Conservation (phyloP, 176 grass and related monocot species). For the Oryza glaberrima region DNA sequence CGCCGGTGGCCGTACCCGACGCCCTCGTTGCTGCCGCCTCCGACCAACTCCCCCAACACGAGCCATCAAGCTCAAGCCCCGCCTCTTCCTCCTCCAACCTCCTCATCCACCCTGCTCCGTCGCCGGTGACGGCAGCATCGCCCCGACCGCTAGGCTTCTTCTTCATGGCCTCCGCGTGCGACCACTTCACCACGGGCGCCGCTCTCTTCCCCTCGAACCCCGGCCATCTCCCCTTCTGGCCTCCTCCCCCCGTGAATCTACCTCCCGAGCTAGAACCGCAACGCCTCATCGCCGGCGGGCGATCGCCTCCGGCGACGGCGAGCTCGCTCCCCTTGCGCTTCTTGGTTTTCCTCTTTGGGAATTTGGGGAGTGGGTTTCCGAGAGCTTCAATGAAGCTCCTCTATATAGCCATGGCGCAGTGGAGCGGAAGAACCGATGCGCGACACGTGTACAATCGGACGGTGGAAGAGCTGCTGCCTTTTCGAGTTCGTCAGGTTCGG, state of each 20-base stretch:
- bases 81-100: neutral
- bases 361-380: neutral
- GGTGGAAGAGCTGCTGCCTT: neutral
- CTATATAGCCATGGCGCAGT: neutral
- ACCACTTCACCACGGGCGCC: constrained; percentile 44
- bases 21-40: neutral
- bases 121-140: neutral
- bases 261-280: neutral
- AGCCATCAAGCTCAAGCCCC: constrained; percentile 1
- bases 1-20: neutral
- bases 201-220: constrained; percentile 21
- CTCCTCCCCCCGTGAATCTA: neutral
- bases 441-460: neutral
- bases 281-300: constrained; percentile 53
- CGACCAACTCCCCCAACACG: constrained; percentile 20
- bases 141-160: neutral
- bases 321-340: neutral
- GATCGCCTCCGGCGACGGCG: constrained; percentile 20
- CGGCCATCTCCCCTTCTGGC: neutral
- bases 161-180: constrained; percentile 48
- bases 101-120: constrained; percentile 10
- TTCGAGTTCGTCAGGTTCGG: neutral
- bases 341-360: constrained; percentile 11
- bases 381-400: neutral
- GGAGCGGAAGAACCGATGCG: neutral